A percentile compares a stretch with the other conserved stretches of the same genome.
phyloP scores from a whole-genome alignment of 2,329 filamentous ascomycete genomes.

The Diaporthe citrichinensis region DNA sequence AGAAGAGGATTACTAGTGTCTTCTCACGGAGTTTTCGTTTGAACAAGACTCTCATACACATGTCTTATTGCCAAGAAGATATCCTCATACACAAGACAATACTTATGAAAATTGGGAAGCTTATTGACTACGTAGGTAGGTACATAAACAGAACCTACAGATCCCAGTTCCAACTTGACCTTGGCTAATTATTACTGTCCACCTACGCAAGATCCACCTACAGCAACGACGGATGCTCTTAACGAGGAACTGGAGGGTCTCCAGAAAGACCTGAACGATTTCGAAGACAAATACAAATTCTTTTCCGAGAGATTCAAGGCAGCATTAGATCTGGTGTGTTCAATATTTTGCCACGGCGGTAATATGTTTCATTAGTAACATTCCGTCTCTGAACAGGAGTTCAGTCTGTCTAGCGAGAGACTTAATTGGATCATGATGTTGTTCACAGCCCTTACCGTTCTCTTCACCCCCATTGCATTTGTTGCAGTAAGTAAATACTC shows the following conservation, averaged over 20 bases:
- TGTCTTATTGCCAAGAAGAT: slow-evolving; percentile 12
- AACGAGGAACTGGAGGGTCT: not conserved
- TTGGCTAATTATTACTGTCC: too few relatives aligned
- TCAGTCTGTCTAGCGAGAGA: slow-evolving; percentile 8
- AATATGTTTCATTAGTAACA: not conserved
- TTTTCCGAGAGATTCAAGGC: not conserved
- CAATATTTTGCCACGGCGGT: not conserved
- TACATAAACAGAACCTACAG: not conserved
- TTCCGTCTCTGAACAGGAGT: not conserved
- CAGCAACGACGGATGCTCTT: not conserved
- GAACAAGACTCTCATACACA: not conserved
- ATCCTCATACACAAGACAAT: not conserved
- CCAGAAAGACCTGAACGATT: not conserved
- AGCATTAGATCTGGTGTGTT: not conserved
- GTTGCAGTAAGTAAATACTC: not conserved
- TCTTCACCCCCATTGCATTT: not conserved
- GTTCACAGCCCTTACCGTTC: not conserved
- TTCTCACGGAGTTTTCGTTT: slow-evolving; percentile 4
- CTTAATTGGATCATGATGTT: slow-evolving; percentile 1
- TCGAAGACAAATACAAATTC: not conserved
- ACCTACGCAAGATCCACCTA: not conserved
- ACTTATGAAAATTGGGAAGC: not conserved
- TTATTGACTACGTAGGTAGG: not conserved
- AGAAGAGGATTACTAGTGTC: not conserved
- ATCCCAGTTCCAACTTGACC: not conserved